Evolutionary conservation across 2,329 filamentous ascomycete genomes (phyloP).

Genomic region (Didymella segeticola): DNA sequence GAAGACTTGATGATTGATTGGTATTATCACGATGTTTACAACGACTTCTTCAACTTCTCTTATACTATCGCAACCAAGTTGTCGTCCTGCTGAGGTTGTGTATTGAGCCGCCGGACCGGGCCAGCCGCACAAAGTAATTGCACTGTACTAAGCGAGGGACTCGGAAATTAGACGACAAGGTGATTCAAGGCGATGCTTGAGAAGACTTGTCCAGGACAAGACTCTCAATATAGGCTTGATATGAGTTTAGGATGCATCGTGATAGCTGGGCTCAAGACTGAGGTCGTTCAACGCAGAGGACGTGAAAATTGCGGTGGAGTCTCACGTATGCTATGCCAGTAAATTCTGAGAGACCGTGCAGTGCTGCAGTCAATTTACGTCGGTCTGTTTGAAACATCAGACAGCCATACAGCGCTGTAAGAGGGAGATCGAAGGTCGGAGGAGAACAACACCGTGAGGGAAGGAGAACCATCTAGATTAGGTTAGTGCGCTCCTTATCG

Average conservation of each 20-base stretch:
- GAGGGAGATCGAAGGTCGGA: too few relatives aligned
- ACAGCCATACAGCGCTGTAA: too few relatives aligned
- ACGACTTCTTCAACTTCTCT: background rate
- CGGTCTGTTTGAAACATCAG: too few relatives aligned
- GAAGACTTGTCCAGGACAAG: background rate
- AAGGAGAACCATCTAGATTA: too few relatives aligned
- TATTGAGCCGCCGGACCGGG: slow-evolving; percentile 14
- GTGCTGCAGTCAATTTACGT: too few relatives aligned
- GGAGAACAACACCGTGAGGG: too few relatives aligned
- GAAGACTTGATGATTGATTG: background rate
- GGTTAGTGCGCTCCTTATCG: slow-evolving; percentile 1
- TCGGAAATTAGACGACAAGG: background rate
- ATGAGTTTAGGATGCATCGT: background rate
- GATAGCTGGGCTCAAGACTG: background rate
- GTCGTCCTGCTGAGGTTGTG: background rate
- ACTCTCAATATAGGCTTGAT: too few relatives aligned
- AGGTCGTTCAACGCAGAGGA: too few relatives aligned
- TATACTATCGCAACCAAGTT: background rate
- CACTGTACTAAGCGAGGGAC: slow-evolving; percentile 13
- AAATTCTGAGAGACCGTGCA: too few relatives aligned
- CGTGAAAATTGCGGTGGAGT: too few relatives aligned
- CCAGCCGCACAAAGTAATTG: slow-evolving; percentile 16
- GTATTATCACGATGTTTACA: too few relatives aligned
- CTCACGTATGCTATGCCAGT: too few relatives aligned
- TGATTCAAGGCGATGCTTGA: background rate